Percentiles rank a stretch among this genome's conserved stretches.
phyloP scores from a whole-genome alignment of 805 yeast genomes.

The Metschnikowia proteae region DNA sequence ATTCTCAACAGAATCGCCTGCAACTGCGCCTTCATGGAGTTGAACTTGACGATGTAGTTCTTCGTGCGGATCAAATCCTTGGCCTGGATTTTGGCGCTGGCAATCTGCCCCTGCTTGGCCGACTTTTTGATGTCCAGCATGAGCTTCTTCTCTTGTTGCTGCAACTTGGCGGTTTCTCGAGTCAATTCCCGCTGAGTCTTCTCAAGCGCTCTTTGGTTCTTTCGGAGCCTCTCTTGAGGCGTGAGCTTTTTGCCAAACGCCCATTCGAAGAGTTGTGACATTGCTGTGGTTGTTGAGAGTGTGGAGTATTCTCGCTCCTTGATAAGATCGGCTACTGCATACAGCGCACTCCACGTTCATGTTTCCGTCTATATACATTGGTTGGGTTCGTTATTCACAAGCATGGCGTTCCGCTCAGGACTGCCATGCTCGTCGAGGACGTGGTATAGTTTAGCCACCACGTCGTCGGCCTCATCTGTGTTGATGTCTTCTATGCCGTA shows the following conservation, averaged over 20 bases:
- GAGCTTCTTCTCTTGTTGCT: constrained; percentile 87
- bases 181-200: constrained; percentile 91
- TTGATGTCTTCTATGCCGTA: constrained; percentile 65
- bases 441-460: constrained; percentile 32
- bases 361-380: background rate
- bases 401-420: constrained; percentile 15
- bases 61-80: constrained; percentile 90
- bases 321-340: constrained; percentile 10
- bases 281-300: background rate
- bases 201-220: constrained; percentile 92
- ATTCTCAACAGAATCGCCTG: constrained; percentile 92
- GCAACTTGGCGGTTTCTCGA: constrained; percentile 80
- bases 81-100: constrained; percentile 92
- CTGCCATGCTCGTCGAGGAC: constrained; percentile 28
- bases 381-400: constrained; percentile 1
- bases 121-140: constrained; percentile 82
- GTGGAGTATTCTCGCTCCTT: constrained; percentile 1
- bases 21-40: constrained; percentile 88
- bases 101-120: constrained; percentile 85
- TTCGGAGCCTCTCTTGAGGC: constrained; percentile 91
- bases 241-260: constrained; percentile 90
- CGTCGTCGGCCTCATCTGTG: constrained; percentile 45
- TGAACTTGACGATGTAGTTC: constrained; percentile 79
- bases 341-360: background rate
- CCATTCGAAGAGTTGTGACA: constrained; percentile 66